A percentile compares a stretch with the other conserved stretches of the same genome.
Conservation (phyloP, 495 filamentous ascomycete species). For the Aspergillus bertholletiae region DNA sequence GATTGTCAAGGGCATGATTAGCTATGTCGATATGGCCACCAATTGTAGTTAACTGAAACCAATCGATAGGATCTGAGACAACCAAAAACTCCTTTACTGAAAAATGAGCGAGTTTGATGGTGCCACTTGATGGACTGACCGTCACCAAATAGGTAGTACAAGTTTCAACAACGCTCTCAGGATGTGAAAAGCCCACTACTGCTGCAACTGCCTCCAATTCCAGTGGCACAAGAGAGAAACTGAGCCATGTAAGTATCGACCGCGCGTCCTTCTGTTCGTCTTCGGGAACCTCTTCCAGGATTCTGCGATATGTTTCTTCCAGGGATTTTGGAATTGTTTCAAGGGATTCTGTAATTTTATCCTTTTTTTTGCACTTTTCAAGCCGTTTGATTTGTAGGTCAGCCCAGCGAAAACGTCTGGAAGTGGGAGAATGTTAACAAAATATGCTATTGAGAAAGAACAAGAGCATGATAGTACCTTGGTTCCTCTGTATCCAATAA, state of each 20-base stretch:
- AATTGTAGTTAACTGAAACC: not conserved
- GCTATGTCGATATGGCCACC: not conserved
- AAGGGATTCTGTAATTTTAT: not conserved
- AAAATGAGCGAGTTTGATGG: conserved; percentile 10
- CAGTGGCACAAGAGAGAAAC: not conserved
- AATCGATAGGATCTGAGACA: not conserved
- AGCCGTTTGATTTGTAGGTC: conserved; percentile 13
- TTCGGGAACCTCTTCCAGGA: not conserved
- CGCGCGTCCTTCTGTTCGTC: not conserved
- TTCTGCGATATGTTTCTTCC: not conserved
- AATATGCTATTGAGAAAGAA: too few relatives aligned
- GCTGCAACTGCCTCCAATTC: not conserved
- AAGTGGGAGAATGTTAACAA: too few relatives aligned
- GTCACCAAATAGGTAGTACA: conserved; percentile 7
- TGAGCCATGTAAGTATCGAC: conserved; percentile 3
- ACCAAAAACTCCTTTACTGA: conserved; percentile 13
- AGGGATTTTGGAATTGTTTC: conserved; percentile 1
- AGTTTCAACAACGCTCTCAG: not conserved
- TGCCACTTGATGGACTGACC: not conserved
- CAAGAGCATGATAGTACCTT: too few relatives aligned
- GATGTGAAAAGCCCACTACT: not conserved
- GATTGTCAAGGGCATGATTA: not conserved
- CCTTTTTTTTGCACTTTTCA: not conserved
- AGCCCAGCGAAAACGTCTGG: conserved; percentile 15
- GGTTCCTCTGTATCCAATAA: too few relatives aligned